phyloP scores from a whole-genome alignment of 2,329 filamentous ascomycete genomes.

The Arthroderma uncinatum region DNA sequence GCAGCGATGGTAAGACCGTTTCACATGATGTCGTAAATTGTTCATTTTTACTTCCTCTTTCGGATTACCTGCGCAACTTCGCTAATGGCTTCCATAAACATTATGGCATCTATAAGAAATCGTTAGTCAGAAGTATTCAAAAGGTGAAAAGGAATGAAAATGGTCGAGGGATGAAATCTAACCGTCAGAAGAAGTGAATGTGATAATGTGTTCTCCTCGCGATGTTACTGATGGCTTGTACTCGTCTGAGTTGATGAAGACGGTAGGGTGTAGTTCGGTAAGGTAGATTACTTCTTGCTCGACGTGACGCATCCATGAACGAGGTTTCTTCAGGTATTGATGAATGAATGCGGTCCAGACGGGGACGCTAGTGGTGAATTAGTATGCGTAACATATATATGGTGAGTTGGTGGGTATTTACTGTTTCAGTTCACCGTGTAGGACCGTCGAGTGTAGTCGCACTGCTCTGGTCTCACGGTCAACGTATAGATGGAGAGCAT shows the following conservation, averaged over 20 bases:
- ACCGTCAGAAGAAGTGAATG: constrained; percentile 28
- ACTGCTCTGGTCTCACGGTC: constrained; percentile 43
- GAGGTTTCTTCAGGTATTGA: constrained; percentile 34
- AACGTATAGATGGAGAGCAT: constrained; percentile 45
- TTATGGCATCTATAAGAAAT: neutral
- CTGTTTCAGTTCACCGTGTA: constrained; percentile 42
- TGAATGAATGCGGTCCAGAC: constrained; percentile 52
- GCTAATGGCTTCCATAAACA: neutral
- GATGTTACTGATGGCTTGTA: constrained; percentile 35
- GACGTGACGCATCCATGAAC: constrained; percentile 38
- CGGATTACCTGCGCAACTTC: neutral
- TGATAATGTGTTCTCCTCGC: constrained; percentile 31
- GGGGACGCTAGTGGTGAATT: constrained; percentile 35
- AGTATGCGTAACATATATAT: neutral
- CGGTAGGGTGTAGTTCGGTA: constrained; percentile 41
- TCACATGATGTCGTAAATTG: neutral
- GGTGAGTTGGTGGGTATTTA: constrained; percentile 17
- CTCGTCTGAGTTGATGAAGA: constrained; percentile 39
- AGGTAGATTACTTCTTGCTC: constrained; percentile 38
- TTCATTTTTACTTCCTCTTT: neutral
- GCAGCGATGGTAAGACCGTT: neutral
- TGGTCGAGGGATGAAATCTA: neutral
- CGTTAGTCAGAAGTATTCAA: neutral
- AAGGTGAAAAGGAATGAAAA: too few relatives aligned
- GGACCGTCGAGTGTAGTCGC: constrained; percentile 46